Base-by-base conservation (phyloP, 805 yeast genomes). In the Zygosaccharomyces kombuchaensis region DNA sequence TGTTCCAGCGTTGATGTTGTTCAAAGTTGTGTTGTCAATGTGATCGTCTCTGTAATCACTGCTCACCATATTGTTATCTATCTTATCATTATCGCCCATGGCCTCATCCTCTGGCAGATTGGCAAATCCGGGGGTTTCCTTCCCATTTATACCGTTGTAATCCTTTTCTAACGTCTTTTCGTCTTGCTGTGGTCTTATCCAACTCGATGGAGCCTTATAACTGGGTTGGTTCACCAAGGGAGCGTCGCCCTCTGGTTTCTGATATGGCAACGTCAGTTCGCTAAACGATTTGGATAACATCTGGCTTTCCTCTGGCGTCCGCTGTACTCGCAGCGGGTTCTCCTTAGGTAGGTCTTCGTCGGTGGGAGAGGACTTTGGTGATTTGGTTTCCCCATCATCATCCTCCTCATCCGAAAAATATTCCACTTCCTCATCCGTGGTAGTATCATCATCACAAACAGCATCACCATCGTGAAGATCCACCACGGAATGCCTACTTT, bases 361-460 rank as follows among this genome's bases (percentile, higher is more conserved):
- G 26, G 25, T 6, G 13, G 34, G 34, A 17, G 41, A 38, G 13
- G 41, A 29, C 21, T 35, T 31, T 30, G 36, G 36, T 17, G 34
- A 38, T 12, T 38, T 38, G 16, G 23, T 19, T 5, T 19, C 37
- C 17, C 36, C 39, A 2, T 47, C 50, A n/a, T 46, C 54, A 13
- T 51, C 57, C 31, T 61, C 71, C 46, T 67, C 66, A 45, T 68
- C 66, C 16, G 71, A 68, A 47, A 69, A 68, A n/a, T 63, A 59
- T 13, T 72, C 75, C 1, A 68, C 75, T 46, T 70, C 74, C 40
- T 70, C 74, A 43, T 67, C 74, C 4, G 58, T 52, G 13, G 57
- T 51, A 26, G 58, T 60, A 3, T 45, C 36, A 36, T 52, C 62
- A 29, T 44, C 55, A 19, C 47, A 44, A 40, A 62, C 46, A 34